Evolutionary conservation across 305 asterid species (phyloP), one percentile per base, ranked within the genome.

Genomic region (Fraxinus nigra): DNA sequence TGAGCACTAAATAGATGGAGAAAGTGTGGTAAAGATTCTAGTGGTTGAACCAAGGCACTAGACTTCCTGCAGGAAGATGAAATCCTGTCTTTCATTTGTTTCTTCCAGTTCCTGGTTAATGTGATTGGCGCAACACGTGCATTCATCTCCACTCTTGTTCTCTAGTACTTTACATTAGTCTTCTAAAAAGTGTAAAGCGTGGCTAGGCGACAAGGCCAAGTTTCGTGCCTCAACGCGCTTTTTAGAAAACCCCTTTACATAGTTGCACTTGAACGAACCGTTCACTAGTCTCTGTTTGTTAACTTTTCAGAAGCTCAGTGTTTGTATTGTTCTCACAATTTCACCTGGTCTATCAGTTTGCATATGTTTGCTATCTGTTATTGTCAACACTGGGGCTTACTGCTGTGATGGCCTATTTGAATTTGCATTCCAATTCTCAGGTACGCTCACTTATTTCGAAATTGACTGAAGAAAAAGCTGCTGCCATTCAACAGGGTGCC

Each of bases 391-490:
- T 14, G 78, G 75, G 69, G 2, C 26, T 75, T 75, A 81, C 76
- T 69, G 67, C 20, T 83, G 33, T 67, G 67, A 33, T 76, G 34
- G 56, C 75, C 67, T 33, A 75, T 26, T 14, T 73, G 56, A 33
- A 79, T 73, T 56, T 76, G 26, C 33, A 10, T 84, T 85, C 51
- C 26, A 35, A 75, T 77, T 86, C 81, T 80, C 89, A 91, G 98
- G 91, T 85, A 76, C 88, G 89, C 81, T 86, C 96, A 35, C 87
- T 84, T 26, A 86, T 91, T 77, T 82, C 93, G 20, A 94, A 87
- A 76, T 83, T 90, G 88, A 86, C 91, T 0, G 94, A 90, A 89
- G 96, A 94, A 86, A 92, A 91, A 84, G 81, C 89, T 78, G 87
- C 88, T 76, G 97, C 96, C 56, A 54, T 85, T 85, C 93, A 91